phyloP scores from a whole-genome alignment of 1,284 basidiomycete species.

The Calocybe gambosa region DNA sequence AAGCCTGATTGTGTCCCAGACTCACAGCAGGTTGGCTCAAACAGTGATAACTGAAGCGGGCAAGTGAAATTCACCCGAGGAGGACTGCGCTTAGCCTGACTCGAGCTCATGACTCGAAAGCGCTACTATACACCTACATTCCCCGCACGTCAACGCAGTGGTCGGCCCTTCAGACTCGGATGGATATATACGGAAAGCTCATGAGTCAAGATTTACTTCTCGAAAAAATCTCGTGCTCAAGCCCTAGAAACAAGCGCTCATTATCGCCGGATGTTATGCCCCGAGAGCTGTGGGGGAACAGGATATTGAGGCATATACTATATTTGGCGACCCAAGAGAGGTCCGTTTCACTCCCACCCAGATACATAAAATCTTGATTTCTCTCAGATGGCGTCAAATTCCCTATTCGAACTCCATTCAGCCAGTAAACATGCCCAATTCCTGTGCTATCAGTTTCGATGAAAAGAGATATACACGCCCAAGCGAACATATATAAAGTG shows the following conservation, averaged over 20 bases:
- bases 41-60: background rate
- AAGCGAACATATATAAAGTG: background rate
- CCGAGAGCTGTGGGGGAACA: constrained; percentile 5
- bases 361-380: background rate
- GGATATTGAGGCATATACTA: background rate
- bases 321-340: background rate
- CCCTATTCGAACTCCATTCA: background rate
- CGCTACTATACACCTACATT: background rate
- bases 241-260: background rate
- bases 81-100: background rate
- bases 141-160: background rate
- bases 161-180: background rate
- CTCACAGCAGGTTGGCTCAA: background rate
- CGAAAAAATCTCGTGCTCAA: background rate
- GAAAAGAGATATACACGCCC: background rate
- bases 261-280: background rate
- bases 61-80: background rate
- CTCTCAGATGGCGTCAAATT: background rate
- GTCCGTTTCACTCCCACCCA: background rate
- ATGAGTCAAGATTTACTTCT: background rate
- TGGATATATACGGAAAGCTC: background rate
- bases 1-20: background rate
- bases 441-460: background rate
- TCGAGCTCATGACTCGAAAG: background rate
- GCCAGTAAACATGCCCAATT: background rate